Evolutionary conservation across 441 rosid genomes (phyloP).

Genomic region (Iberis amara): DNA sequence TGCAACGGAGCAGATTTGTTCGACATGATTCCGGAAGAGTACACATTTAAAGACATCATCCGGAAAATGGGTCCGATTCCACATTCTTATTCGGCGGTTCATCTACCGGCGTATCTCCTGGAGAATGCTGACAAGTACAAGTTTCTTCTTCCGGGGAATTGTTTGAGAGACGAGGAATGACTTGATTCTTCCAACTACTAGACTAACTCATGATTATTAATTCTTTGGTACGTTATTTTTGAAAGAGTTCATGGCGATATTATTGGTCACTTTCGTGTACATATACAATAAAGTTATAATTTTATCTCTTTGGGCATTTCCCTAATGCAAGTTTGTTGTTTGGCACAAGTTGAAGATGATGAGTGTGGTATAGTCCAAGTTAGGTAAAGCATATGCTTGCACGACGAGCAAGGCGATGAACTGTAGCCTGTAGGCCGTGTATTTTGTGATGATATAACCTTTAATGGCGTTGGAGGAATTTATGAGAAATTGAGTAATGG

Average conservation of each 20-base stretch:
- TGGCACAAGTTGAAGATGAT: too few relatives aligned
- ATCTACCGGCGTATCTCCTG: slow-evolving; percentile 71
- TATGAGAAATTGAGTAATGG: too few relatives aligned
- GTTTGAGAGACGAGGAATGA: slow-evolving; percentile 57
- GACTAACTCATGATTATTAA: slow-evolving; percentile 23
- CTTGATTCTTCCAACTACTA: slow-evolving; percentile 32
- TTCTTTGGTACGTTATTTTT: slow-evolving; percentile 28
- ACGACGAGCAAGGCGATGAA: too few relatives aligned
- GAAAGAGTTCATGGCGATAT: slow-evolving; percentile 18
- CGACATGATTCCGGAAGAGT: slow-evolving; percentile 92
- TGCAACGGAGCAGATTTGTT: slow-evolving; percentile 81
- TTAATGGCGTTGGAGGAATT: too few relatives aligned
- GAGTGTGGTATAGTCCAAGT: too few relatives aligned
- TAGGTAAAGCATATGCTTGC: too few relatives aligned
- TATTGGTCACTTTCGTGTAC: slow-evolving; percentile 21
- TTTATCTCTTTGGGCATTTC: background rate
- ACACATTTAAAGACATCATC: slow-evolving; percentile 81
- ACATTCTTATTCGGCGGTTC: slow-evolving; percentile 80
- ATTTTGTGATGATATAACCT: too few relatives aligned
- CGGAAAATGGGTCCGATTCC: slow-evolving; percentile 93
- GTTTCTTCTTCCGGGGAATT: slow-evolving; percentile 81
- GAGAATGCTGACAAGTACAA: slow-evolving; percentile 72
- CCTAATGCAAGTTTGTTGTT: background rate
- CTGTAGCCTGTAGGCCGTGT: too few relatives aligned
- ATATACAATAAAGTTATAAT: slow-evolving; percentile 8